Conservation (phyloP, 495 filamentous ascomycete species). For the Tuber brumale region DNA sequence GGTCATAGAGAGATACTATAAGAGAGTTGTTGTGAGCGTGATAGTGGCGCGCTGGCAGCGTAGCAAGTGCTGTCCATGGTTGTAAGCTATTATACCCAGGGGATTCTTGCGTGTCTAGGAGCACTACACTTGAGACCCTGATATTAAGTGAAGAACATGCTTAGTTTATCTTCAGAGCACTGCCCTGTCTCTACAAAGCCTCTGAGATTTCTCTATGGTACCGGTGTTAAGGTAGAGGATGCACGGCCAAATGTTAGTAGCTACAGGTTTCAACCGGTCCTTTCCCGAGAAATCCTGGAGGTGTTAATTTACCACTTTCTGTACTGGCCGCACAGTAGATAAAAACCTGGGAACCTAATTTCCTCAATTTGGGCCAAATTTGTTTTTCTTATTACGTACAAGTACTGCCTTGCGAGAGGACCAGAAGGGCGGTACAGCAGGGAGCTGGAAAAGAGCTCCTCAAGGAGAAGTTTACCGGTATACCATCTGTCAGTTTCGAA, state of each 20-base stretch:
- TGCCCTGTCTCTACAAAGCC: not conserved
- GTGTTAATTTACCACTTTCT: not conserved
- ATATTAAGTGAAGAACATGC: not conserved
- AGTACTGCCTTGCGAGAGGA: not conserved
- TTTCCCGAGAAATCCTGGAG: not conserved
- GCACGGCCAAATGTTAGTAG: not conserved
- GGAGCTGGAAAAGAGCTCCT: not conserved
- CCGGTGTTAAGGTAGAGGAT: not conserved
- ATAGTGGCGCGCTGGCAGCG: not conserved
- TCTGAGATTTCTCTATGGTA: not conserved
- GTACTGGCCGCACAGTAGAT: not conserved
- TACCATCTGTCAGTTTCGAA: not conserved
- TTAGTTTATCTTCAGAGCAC: not conserved
- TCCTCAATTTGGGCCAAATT: not conserved
- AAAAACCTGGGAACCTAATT: not conserved
- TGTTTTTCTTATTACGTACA: not conserved
- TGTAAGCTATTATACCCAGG: not conserved
- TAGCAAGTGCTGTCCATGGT: not conserved
- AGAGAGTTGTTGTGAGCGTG: not conserved
- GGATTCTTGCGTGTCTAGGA: not conserved
- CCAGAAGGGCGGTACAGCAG: not conserved
- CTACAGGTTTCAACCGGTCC: not conserved
- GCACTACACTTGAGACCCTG: not conserved
- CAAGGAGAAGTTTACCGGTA: not conserved
- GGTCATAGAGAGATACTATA: not conserved